These are phyloP conservation scores for Diplodia scrobiculata DNA, from an alignment of 2,329 filamentous ascomycete genomes.

Conservation along the genomic window DNA sequence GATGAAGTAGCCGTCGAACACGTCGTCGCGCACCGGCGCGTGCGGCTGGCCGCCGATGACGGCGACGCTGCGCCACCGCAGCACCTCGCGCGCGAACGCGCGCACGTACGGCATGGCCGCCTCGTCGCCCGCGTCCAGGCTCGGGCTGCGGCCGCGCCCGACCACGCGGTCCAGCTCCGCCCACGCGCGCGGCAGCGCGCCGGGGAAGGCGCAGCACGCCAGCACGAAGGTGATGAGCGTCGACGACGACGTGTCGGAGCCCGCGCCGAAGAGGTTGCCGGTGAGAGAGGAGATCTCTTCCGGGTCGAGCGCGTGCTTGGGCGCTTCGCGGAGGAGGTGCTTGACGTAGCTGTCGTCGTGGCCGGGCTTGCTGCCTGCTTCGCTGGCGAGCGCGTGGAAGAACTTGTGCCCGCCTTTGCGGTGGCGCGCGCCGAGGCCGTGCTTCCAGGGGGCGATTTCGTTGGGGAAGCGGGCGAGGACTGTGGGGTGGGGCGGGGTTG, in stretches of 20 bases:
- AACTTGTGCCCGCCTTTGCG: constrained; percentile 41
- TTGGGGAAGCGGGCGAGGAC: constrained; percentile 38
- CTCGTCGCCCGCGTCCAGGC: constrained; percentile 35
- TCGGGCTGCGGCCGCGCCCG: constrained; percentile 36
- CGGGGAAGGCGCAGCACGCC: constrained; percentile 37
- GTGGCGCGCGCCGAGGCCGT: constrained; percentile 37
- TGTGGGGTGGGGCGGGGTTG: background rate
- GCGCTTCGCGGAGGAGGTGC: constrained; percentile 48
- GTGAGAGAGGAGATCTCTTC: constrained; percentile 43
- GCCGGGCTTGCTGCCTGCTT: constrained; percentile 36
- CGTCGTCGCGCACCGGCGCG: constrained; percentile 44
- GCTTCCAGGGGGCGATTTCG: constrained; percentile 41
- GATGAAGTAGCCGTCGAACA: constrained; percentile 46
- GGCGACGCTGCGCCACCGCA: constrained; percentile 41
- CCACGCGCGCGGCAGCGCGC: constrained; percentile 36
- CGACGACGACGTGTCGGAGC: constrained; percentile 44
- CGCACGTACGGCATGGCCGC: constrained; percentile 39
- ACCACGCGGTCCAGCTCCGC: constrained; percentile 40
- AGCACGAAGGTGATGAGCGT: constrained; percentile 45
- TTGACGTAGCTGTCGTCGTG: constrained; percentile 43
- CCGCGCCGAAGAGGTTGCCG: constrained; percentile 43
- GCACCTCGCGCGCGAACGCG: constrained; percentile 41
- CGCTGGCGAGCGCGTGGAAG: constrained; percentile 41
- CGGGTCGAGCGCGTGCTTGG: constrained; percentile 37
- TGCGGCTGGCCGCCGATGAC: constrained; percentile 39